Evolutionary conservation across 2,329 filamentous ascomycete genomes (phyloP), one percentile per base, ranked within the genome.

Genomic region (Colletotrichum echinochloae): DNA sequence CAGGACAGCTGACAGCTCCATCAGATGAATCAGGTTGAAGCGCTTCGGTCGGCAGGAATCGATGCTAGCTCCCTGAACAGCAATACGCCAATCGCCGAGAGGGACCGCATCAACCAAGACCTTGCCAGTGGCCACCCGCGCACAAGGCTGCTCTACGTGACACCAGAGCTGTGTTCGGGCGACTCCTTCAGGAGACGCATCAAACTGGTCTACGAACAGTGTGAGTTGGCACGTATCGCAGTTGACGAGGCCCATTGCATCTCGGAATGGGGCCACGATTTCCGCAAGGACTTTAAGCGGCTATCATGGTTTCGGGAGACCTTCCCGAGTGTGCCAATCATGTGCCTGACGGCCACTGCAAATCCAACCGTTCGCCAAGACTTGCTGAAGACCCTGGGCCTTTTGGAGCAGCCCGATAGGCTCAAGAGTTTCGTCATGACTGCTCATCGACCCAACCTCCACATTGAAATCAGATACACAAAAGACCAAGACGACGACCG

Each of bases 211-310:
- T 85, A 98, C 77, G 84, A 89, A 69, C 94, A 98, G 79, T 88
- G 89, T 67, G 94, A 98, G 81, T 88, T 98, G n/a, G 91, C 92
- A 12, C 90, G 95, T 18, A 89, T 98, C 73, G 95, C 93, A 57
- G 91, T 98, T 67, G 95, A 98, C 77, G 95, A 98, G 82, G 95
- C 95, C 2, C 95, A 98, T 80, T 98, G 95, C 79, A 97, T 98
- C 75, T 97, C 94, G 30, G 95, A 98, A 90, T 98, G 95, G 95
- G 95, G 95, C 1, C 95, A 98, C 79, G 95, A 98, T 80, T 98
- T 98, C 78, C 92, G 95, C n/a, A 93, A 91, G 44, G 93, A 94
- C 67, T 98, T 97, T 81, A 94, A 96, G 77, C 89, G 92, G 26
- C 86, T 98, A 8, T 91, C 89, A 2, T 98, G 94, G 90, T 96